Evolutionary conservation across 164 flowering plant genomes (phyloP).

Genomic region (Nelumbo lutea): DNA sequence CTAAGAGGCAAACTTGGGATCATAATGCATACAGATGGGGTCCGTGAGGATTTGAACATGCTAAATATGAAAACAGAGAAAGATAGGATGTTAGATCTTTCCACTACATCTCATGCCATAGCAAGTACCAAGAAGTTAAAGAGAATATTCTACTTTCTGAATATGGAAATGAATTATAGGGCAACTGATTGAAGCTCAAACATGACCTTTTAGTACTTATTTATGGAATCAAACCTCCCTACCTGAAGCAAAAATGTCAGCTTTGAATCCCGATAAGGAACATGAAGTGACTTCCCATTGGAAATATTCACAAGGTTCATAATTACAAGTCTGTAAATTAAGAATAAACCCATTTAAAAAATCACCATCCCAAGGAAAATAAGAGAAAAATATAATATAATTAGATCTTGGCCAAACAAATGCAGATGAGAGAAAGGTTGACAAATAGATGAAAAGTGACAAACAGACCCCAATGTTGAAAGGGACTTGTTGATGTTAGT

Average conservation of each 20-base stretch:
- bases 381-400: slow-evolving; percentile 4
- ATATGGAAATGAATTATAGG: neutral
- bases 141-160: neutral
- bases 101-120: too few relatives aligned
- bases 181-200: neutral
- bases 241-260: slow-evolving; percentile 99
- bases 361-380: neutral
- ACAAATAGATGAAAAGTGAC: neutral
- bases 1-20: too few relatives aligned
- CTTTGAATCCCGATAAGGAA: slow-evolving; percentile 98
- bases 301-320: slow-evolving; percentile 91
- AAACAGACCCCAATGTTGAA: slow-evolving; percentile 87
- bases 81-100: too few relatives aligned
- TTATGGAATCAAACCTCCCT: neutral
- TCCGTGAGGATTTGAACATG: too few relatives aligned
- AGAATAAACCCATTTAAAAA: slow-evolving; percentile 5
- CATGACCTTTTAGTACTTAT: neutral
- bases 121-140: neutral
- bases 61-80: too few relatives aligned
- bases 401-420: neutral
- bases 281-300: slow-evolving; percentile 90
- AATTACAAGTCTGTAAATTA: slow-evolving; percentile 75
- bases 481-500: slow-evolving; percentile 98
- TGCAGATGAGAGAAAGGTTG: neutral
- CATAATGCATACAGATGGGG: too few relatives aligned